phyloP scores from a whole-genome alignment of 2,329 filamentous ascomycete species.

The Verticillium zaregamsianum region DNA sequence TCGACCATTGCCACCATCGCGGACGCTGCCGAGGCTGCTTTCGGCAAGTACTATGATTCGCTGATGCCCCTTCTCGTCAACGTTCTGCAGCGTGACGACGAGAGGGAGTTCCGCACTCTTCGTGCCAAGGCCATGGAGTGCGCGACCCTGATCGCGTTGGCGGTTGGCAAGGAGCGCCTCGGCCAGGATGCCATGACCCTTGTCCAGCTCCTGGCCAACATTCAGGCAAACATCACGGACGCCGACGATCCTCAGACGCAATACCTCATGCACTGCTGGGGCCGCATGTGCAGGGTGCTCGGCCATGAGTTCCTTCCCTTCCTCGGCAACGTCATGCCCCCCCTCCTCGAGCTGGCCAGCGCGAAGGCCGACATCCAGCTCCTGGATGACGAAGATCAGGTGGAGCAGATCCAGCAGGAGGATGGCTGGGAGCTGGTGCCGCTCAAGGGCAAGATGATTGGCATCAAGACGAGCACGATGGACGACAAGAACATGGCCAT shows the following conservation, averaged over 20 bases:
- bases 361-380: conserved; percentile 97
- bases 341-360: conserved; percentile 82
- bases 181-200: conserved; percentile 81
- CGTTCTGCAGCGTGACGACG: conserved; percentile 83
- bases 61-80: conserved; percentile 93
- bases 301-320: conserved; percentile 89
- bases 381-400: conserved; percentile 90
- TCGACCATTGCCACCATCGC: conserved; percentile 98
- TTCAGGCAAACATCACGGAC: conserved; percentile 83
- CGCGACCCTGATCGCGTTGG: conserved; percentile 89
- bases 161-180: conserved; percentile 90
- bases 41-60: conserved; percentile 91
- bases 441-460: conserved; percentile 95
- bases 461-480: conserved; percentile 93
- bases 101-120: conserved; percentile 87
- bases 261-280: conserved; percentile 98
- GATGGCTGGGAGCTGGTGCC: conserved; percentile 98
- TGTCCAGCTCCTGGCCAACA: conserved; percentile 80
- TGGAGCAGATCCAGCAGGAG: conserved; percentile 87
- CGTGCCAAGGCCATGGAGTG: conserved; percentile 99
- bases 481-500: conserved; percentile 99
- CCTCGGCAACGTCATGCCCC: conserved; percentile 89
- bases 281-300: conserved; percentile 94
- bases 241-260: conserved; percentile 93
- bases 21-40: conserved; percentile 94